Base-by-base conservation (phyloP, 179 eudicot genomes). In the Vitellaria paradoxa region DNA sequence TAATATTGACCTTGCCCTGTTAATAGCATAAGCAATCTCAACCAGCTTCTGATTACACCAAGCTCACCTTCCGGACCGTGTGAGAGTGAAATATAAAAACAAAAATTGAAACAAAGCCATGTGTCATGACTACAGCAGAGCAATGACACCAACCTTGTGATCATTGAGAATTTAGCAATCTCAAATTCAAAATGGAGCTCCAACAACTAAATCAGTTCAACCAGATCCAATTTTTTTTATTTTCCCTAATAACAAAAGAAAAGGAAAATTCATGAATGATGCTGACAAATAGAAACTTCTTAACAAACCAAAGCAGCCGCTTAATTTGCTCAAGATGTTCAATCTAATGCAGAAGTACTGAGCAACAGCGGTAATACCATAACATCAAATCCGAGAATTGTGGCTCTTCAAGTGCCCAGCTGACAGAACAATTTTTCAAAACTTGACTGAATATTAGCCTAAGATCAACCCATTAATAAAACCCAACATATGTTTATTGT, bases 1-100 rank as follows among this genome's bases (percentile, higher is more conserved):
- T 37, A 71, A 26, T 53, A 71, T 7, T 14, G 74, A 26, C 21
- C 9, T 55, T 53, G 56, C 62, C 62, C 13, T 12, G 5, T 50
- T 23, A 70, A 70, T 14, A 24, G 53, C 37, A 70, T 47, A 70
- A 3, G 14, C 23, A 24, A 26, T 71, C 74, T 53, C 11, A 71
- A 53, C 74, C 30, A 26, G 46, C 74, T 26, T 53, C 23, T 15
- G 42, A 71, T 71, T 62, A 71, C 24, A 7, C 59, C 26, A 69
- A 69, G 59, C 59, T 49, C 59, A 69, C 7, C 18, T 14, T 49
- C 6, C 57, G 12, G 61, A 59, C n/a, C 40, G 6, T 23, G 49
- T 30, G 17, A 55, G 15, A 26, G 4, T 13, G 20, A 6, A 69
- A 69, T 21, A 23, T 24, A 21, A 17, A 9, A 5, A 4, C 55